These are phyloP conservation scores for Biscutella laevigata DNA, from an alignment of 441 rosid genomes.

Conservation along the genomic window DNA sequence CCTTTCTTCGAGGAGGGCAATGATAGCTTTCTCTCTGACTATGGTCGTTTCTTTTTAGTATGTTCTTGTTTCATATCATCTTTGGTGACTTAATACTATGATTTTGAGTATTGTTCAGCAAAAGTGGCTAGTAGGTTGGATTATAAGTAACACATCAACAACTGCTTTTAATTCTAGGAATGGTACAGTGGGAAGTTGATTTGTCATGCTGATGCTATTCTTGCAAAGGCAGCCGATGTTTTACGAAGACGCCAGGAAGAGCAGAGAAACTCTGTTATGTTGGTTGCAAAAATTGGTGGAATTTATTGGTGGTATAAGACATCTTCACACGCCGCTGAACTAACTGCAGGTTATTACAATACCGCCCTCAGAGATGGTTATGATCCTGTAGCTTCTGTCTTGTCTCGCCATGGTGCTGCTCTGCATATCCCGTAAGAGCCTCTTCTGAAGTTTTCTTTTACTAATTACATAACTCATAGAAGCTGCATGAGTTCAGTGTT, in stretches of 20 bases:
- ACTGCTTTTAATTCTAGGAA: constrained; percentile 35
- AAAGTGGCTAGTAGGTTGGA: constrained; percentile 4
- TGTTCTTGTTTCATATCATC: constrained; percentile 16
- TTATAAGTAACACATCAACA: not conserved
- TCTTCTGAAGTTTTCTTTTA: not conserved
- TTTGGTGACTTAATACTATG: not conserved
- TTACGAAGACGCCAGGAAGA: constrained; percentile 32
- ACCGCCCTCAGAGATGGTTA: constrained; percentile 60
- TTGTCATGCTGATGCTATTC: constrained; percentile 61
- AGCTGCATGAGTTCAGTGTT: constrained; percentile 5
- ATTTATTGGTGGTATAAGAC: constrained; percentile 79
- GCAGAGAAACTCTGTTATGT: constrained; percentile 33
- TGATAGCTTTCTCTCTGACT: constrained; percentile 57
- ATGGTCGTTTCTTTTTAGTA: constrained; percentile 63
- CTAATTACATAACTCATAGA: not conserved
- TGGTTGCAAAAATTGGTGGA: constrained; percentile 55
- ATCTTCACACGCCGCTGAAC: constrained; percentile 60
- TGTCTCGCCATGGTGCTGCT: constrained; percentile 64
- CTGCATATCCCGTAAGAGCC: constrained; percentile 47
- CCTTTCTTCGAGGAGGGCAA: constrained; percentile 54
- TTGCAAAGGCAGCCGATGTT: constrained; percentile 40
- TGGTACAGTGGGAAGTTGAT: constrained; percentile 59
- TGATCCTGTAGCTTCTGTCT: constrained; percentile 49
- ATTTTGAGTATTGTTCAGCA: constrained; percentile 4
- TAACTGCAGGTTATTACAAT: constrained; percentile 70